Evolutionary conservation across 495 filamentous ascomycete species (phyloP).

Genomic region (Apiosordaria backusii): DNA sequence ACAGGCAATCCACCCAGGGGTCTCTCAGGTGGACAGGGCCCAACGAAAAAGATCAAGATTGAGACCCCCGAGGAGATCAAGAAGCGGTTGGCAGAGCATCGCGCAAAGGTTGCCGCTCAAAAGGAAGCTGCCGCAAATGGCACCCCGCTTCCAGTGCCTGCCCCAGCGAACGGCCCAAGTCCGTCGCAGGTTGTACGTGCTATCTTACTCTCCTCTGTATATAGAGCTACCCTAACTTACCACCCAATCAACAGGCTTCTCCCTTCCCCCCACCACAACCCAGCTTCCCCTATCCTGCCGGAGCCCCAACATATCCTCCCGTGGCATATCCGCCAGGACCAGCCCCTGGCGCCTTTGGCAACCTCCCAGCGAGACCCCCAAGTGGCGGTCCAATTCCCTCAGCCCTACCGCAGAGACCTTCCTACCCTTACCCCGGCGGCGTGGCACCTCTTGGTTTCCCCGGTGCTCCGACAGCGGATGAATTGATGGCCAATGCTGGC

Average conservation of each 20-base stretch:
- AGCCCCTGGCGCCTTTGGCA: conserved; percentile 20
- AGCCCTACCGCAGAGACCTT: conserved; percentile 33
- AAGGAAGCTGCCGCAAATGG: conserved; percentile 41
- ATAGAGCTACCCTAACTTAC: not conserved
- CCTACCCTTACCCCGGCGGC: conserved; percentile 27
- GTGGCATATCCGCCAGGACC: conserved; percentile 32
- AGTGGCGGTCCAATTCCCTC: conserved; percentile 19
- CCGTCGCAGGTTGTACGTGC: conserved; percentile 55
- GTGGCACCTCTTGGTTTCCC: conserved; percentile 19
- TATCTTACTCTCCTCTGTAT: conserved; percentile 14
- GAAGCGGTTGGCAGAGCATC: conserved; percentile 76
- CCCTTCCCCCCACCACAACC: conserved; percentile 44
- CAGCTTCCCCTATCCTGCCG: conserved; percentile 33
- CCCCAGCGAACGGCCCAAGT: conserved; percentile 50
- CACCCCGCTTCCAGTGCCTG: conserved; percentile 42
- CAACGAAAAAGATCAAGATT: conserved; percentile 74
- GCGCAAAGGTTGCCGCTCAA: conserved; percentile 62
- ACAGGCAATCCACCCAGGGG: conserved; percentile 81
- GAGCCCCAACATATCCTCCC: conserved; percentile 31
- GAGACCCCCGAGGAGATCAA: conserved; percentile 75
- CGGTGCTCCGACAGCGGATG: conserved; percentile 52
- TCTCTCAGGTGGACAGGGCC: conserved; percentile 44
- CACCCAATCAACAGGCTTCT: conserved; percentile 28
- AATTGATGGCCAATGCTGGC: conserved; percentile 53
- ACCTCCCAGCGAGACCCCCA: conserved; percentile 41